phyloP scores from a whole-genome alignment of 2,329 filamentous ascomycete species.

The Metarhizium sp. region DNA sequence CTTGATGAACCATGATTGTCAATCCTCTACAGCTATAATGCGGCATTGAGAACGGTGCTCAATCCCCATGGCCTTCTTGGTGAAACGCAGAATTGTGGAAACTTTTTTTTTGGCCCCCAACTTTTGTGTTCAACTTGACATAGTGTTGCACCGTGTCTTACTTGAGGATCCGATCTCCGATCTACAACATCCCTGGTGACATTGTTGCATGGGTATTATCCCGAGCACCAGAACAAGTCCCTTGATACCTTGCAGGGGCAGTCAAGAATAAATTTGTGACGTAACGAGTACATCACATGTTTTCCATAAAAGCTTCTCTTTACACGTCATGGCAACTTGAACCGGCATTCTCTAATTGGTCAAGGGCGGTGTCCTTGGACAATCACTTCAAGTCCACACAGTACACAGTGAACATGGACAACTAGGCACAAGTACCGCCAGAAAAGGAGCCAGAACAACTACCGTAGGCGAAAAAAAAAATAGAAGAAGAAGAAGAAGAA shows the following conservation, averaged over 20 bases:
- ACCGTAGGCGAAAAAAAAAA: neutral
- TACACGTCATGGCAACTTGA: too few species aligned
- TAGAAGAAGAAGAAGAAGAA: neutral
- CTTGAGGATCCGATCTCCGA: slow-evolving; percentile 2
- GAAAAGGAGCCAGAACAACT: neutral
- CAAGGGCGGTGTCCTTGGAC: too few species aligned
- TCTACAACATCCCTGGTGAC: neutral
- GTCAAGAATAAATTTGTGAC: too few species aligned
- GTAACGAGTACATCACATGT: too few species aligned
- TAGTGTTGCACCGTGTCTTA: slow-evolving; percentile 1
- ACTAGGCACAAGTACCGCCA: neutral
- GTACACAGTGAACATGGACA: neutral
- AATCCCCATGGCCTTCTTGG: neutral
- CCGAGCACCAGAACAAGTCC: neutral
- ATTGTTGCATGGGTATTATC: neutral
- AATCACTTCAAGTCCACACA: too few species aligned
- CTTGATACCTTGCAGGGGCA: too few species aligned
- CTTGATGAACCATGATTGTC: neutral
- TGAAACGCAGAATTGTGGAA: neutral
- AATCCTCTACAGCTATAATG: neutral
- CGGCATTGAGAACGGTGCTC: too few species aligned
- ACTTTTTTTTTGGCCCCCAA: slow-evolving; percentile 1
- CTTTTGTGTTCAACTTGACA: neutral
- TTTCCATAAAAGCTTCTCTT: too few species aligned
- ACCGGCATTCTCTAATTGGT: too few species aligned